Evolutionary conservation across 768 basidiomycete species (phyloP), one percentile per base, ranked within the genome.

Genomic region (Daedalea quercina): DNA sequence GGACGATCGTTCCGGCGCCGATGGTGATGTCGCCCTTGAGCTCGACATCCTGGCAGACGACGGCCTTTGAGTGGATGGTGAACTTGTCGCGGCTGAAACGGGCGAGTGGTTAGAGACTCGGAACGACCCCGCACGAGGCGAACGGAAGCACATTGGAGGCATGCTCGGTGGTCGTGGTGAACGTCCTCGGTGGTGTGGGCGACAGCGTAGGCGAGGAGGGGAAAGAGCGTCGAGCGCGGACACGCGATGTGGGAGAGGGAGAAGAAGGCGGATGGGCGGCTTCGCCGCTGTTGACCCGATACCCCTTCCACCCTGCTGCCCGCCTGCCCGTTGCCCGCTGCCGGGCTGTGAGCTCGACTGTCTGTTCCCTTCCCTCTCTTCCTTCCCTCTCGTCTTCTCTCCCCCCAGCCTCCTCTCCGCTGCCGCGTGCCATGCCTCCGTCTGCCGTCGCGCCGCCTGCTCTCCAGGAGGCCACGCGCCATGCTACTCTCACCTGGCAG

Each of bases 21-120:
- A 99, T 87, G 19, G 93, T 94, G 50, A 95, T 89, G 62, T 94
- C 88, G 47, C 96, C 95, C 65, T 91, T 90, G 60, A 98, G 76
- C 57, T 97, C 94, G 26, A 91, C 90, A 72, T 96, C 94, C 64
- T 92, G 88, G 65, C 90, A 92, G 25, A 97, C 87, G 45, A 95
- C 78, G 6, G 92, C 88, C 65, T 85, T 91, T 2, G 93, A 89
- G 59, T 95, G 91, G 43, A 96, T 90, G 6, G 85, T 87, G 63
- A 90, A 86, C 65, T 88, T 90, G 73, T 93, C 88, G 59, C 87
- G 87, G 69, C 90, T 93, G 63, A 1, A 31, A 33, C 20, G 35
- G 12, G 9, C 13, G 3, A 9, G 50, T 56, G 28, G 37, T 40
- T 15, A 40, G 37, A 15, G 13, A 55, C 20, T 17, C 19, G 35